These are phyloP conservation scores for Hibiscus mutabilis DNA, from an alignment of 345 rosid genomes.

Conservation along the genomic window DNA sequence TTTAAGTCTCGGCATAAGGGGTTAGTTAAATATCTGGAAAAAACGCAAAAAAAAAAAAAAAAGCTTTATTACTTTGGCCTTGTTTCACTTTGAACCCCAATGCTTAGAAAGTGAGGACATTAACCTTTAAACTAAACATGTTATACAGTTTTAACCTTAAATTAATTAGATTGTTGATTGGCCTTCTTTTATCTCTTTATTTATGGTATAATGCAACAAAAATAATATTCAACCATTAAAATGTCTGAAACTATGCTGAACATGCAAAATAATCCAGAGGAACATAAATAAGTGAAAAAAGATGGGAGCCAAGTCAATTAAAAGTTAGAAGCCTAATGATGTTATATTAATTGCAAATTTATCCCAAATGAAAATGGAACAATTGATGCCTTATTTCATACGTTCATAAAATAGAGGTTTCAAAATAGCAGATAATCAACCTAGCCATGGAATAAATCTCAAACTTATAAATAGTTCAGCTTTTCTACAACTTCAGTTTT, in stretches of 20 bases:
- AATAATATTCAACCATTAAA: background rate
- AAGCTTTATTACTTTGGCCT: background rate
- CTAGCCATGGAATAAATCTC: background rate
- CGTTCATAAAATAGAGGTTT: conserved; percentile 1
- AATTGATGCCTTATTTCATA: background rate
- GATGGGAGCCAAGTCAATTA: background rate
- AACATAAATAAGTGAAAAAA: background rate
- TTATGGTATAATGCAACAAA: background rate
- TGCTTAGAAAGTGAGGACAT: background rate
- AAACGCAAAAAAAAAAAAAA: background rate
- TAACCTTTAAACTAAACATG: background rate
- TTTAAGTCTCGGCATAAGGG: background rate
- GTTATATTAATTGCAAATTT: background rate
- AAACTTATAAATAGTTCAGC: background rate
- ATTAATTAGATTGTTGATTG: background rate
- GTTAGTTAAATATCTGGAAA: background rate
- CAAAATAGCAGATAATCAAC: background rate
- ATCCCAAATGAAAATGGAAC: conserved; percentile 1
- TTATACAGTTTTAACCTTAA: background rate
- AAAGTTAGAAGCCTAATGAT: background rate
- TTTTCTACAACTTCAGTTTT: background rate
- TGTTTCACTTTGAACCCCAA: background rate
- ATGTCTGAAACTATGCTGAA: background rate
- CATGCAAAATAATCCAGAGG: background rate
- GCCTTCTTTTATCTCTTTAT: background rate